A percentile compares a stretch with the other conserved stretches of the same genome.
Evolutionary conservation across 2,329 filamentous ascomycete species (phyloP).

Genomic region (Colletotrichum navitas): DNA sequence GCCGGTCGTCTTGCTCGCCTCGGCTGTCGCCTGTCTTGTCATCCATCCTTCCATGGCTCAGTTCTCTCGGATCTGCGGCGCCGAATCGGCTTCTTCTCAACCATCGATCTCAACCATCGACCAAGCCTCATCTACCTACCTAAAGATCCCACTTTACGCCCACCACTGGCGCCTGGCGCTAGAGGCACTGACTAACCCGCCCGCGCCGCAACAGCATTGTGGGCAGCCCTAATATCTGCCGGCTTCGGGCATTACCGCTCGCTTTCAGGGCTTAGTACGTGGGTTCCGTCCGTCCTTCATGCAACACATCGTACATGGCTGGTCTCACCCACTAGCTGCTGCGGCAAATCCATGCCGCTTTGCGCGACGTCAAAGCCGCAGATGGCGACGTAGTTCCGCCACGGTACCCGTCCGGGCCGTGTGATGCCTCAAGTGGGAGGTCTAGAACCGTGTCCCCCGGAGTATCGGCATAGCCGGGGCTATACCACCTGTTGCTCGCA

Average conservation of each 20-base stretch:
- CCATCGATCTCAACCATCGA: slow-evolving; percentile 26
- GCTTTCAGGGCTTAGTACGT: background rate
- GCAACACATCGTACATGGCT: background rate
- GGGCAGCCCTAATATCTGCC: slow-evolving; percentile 11
- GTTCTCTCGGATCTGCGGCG: slow-evolving; percentile 21
- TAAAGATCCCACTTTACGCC: slow-evolving; percentile 12
- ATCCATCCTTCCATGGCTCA: slow-evolving; percentile 5
- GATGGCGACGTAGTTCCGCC: slow-evolving; percentile 7
- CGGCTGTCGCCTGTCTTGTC: background rate
- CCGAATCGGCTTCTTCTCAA: slow-evolving; percentile 26
- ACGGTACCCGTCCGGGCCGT: slow-evolving; percentile 30
- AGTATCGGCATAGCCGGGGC: slow-evolving; percentile 18
- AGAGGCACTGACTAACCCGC: slow-evolving; percentile 25
- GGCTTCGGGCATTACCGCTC: slow-evolving; percentile 24
- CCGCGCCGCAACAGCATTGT: background rate
- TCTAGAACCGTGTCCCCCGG: slow-evolving; percentile 19
- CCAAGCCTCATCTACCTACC: background rate
- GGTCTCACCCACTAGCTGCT: background rate
- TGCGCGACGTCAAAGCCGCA: slow-evolving; percentile 18
- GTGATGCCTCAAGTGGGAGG: slow-evolving; percentile 17
- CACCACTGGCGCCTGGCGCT: slow-evolving; percentile 16
- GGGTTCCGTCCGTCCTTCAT: background rate
- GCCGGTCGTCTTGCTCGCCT: slow-evolving; percentile 18
- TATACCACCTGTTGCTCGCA: background rate
- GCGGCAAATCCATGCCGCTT: background rate